Base-by-base conservation (phyloP, 495 filamentous ascomycete genomes). In the Amorphotheca resinae region DNA sequence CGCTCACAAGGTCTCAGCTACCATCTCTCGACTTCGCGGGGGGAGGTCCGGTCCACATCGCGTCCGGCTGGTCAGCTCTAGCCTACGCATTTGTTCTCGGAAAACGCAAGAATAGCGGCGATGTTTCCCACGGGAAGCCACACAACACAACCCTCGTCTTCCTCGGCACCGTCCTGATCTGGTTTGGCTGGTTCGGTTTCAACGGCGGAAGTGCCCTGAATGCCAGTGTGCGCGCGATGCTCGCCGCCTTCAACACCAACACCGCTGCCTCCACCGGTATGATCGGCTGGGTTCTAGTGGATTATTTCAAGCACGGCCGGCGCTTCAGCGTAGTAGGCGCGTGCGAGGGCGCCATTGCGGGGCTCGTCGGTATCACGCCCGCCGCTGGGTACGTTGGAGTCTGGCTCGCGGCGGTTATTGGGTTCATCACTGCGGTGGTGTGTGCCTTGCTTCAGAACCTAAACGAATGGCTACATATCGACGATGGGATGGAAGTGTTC, bases 1-100 rank as follows among this genome's bases (percentile, higher is more conserved):
- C n/a, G n/a, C n/a, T n/a, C n/a, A n/a, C n/a, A n/a, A n/a, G n/a
- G n/a, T n/a, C n/a, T n/a, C n/a, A n/a, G n/a, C n/a, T n/a, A n/a
- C n/a, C n/a, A n/a, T n/a, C 80, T 21, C 72, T 87, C 41, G 86
- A 93, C 60, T 93, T 87, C 56, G 86, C 86, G 38, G 86, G 86
- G 48, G 84, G 84, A 50, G 62, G 51, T 9, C 86, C 85, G 9
- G 86, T 93, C 14, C 86, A 93, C 66, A 89, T 93, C 58, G 68
- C 83, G 21, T 88, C 82, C 9, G 86, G 86, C 39, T 79, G 73
- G 33, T 37, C 42, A 20, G 51, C 51, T 15, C 42, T 54, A n/a
- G 51, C 51, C 30, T 54, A 54, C 18, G 51, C 51, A 14, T 45
- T 54, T 16, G 51, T 54, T 9, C 45, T 54, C 4, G 51, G 51